phyloP scores from a whole-genome alignment of 371 early-diverging fungal genomes.

The Rhizomucor miehei region DNA sequence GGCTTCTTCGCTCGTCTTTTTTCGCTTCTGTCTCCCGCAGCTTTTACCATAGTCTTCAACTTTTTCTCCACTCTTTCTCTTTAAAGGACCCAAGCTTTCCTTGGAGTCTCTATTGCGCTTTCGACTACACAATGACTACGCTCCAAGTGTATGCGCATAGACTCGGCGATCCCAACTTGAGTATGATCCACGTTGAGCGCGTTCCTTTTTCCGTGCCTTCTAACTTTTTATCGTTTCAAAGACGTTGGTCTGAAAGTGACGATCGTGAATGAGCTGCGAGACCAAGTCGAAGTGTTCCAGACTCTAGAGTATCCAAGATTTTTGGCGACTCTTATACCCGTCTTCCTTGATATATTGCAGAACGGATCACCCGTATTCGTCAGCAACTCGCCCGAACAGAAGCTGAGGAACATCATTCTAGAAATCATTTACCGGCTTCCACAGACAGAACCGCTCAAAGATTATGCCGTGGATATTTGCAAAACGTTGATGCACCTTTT shows the following conservation, averaged over 20 bases:
- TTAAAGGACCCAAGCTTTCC: too few species aligned
- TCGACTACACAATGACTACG: slow-evolving; percentile 37
- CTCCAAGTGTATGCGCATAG: slow-evolving; percentile 68
- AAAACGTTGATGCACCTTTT: slow-evolving; percentile 76
- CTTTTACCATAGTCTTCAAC: too few species aligned
- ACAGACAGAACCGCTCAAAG: slow-evolving; percentile 74
- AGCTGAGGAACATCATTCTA: slow-evolving; percentile 85
- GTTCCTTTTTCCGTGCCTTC: background rate
- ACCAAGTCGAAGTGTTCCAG: slow-evolving; percentile 89
- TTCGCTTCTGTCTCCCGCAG: too few species aligned
- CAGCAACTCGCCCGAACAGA: slow-evolving; percentile 85
- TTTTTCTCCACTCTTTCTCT: too few species aligned
- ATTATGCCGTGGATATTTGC: slow-evolving; percentile 58
- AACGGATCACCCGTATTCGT: slow-evolving; percentile 79
- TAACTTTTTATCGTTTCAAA: background rate
- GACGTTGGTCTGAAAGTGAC: slow-evolving; percentile 71
- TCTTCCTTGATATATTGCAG: slow-evolving; percentile 74
- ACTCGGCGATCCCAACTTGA: slow-evolving; percentile 57
- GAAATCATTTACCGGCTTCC: slow-evolving; percentile 93
- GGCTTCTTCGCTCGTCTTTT: too few species aligned
- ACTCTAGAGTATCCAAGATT: slow-evolving; percentile 81
- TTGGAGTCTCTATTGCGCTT: too few species aligned
- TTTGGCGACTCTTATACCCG: slow-evolving; percentile 76
- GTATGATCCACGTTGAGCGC: slow-evolving; percentile 21
- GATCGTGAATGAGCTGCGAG: slow-evolving; percentile 87